phyloP scores from a whole-genome alignment of 139 green algal species.

The Tetraselmis chui region DNA sequence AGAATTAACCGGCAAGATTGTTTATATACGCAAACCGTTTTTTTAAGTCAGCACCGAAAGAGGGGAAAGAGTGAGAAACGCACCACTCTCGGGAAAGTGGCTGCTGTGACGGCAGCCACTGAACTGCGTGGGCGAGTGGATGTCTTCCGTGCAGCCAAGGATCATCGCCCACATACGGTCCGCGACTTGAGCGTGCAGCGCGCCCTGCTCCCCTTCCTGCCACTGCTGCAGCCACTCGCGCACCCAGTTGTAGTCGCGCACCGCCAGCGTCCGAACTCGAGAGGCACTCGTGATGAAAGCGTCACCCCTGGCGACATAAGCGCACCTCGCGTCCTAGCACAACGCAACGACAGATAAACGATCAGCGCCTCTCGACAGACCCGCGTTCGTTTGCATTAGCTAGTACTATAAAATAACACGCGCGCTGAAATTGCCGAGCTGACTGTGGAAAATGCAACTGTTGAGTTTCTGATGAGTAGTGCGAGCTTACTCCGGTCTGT shows the following conservation, averaged over 20 bases:
- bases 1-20: too few species aligned
- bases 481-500: too few species aligned
- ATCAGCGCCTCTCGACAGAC: too few species aligned
- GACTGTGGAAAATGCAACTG: too few species aligned
- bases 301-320: neutral
- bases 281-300: neutral
- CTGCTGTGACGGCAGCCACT: neutral
- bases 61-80: too few species aligned
- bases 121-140: neutral
- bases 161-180: neutral
- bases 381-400: too few species aligned
- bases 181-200: neutral
- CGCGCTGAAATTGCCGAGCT: too few species aligned
- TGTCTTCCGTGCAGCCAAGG: neutral
- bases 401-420: too few species aligned
- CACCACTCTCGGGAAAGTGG: neutral
- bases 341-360: too few species aligned
- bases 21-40: too few species aligned
- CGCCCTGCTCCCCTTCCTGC: neutral
- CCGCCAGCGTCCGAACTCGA: neutral
- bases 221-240: neutral
- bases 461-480: too few species aligned
- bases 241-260: neutral
- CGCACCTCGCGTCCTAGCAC: neutral
- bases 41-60: too few species aligned